Base-by-base conservation (phyloP, 116 monocot species). In the Trichopus zeylanicus region DNA sequence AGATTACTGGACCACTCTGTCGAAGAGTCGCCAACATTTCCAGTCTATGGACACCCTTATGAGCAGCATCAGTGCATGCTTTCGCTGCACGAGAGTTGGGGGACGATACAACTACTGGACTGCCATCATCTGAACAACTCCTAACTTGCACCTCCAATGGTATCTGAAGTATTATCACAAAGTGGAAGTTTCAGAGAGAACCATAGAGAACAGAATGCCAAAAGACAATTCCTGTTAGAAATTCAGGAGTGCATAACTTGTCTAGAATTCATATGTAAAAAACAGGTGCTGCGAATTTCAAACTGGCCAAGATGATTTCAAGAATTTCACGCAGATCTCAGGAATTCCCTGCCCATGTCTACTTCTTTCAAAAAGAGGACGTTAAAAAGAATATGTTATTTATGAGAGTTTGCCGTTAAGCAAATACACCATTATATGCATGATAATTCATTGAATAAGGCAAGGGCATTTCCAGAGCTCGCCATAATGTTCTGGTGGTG, bases 111-210 rank as follows among this genome's bases (percentile, higher is more conserved):
- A 86, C 83, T 33, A 89, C 71, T 19, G 93, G 93, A 57, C 52
- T 71, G 24, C 93, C 93, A 70, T 89, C 86, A 55, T 94, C 93
- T 31, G 93, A 85, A 60, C 86, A 49, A 52, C 66, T 80, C 63
- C 93, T 79, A 34, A 89, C 73, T 59, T 75, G 73, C 37, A 81
- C 55, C 65, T 89, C 93, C 63, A 94, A 69, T 46, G 93, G 85
- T 67, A 94, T 73, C 93, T 89, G 55, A 22, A 37, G 39, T 16
- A 46, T 3, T 12, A 33, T 24, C n/a, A n/a, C n/a, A 24, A 12
- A 72, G 33, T 4, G 49, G 20, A 20, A 21, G 21, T 24, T 42
- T 42, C 13, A 15, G 13, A 16, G 16, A 16, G 13, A n/a, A 42
- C 42, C n/a, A 42, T 42, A 42, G 18, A 42, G 19, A 49, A 49